A percentile compares a stretch with the other conserved stretches of the same genome.
Conservation (phyloP, 2,329 filamentous ascomycete genomes). For the Curvularia eragrostidis region DNA sequence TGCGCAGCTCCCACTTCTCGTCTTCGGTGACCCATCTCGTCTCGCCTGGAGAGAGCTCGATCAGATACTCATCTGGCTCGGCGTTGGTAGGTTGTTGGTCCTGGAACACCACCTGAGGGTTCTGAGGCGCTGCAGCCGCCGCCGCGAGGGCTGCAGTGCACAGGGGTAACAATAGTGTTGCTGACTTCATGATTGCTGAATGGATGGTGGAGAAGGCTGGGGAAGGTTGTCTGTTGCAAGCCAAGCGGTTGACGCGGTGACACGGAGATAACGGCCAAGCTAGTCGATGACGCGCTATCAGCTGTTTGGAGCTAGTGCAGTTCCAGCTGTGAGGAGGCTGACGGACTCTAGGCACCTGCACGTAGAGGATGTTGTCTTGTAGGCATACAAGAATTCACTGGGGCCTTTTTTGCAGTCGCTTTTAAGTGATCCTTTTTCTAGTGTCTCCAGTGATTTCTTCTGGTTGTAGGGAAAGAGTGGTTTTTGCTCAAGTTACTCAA, state of each 20-base stretch:
- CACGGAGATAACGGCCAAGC: slow-evolving; percentile 15
- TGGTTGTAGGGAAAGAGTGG: neutral
- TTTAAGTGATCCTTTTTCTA: no score
- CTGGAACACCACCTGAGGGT: slow-evolving; percentile 39
- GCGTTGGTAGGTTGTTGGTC: slow-evolving; percentile 36
- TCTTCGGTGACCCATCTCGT: slow-evolving; percentile 90
- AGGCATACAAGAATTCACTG: neutral
- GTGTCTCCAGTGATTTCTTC: no score
- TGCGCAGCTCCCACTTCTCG: slow-evolving; percentile 89
- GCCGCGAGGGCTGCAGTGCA: slow-evolving; percentile 39
- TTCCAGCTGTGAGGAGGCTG: neutral
- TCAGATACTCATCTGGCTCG: slow-evolving; percentile 58
- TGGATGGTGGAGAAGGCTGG: slow-evolving; percentile 1
- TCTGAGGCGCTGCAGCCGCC: slow-evolving; percentile 36
- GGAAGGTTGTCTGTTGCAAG: slow-evolving; percentile 16
- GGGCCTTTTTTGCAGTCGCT: neutral
- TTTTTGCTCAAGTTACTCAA: neutral
- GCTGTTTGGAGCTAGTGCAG: slow-evolving; percentile 11
- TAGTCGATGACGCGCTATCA: slow-evolving; percentile 1
- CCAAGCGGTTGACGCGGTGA: slow-evolving; percentile 18
- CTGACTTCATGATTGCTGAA: slow-evolving; percentile 42
- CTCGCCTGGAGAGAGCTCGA: slow-evolving; percentile 84
- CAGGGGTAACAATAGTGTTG: slow-evolving; percentile 42
- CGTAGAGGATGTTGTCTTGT: neutral
- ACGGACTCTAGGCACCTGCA: neutral